These are phyloP conservation scores for Adansonia digitata DNA, from an alignment of 345 rosid genomes.

Conservation along the genomic window DNA sequence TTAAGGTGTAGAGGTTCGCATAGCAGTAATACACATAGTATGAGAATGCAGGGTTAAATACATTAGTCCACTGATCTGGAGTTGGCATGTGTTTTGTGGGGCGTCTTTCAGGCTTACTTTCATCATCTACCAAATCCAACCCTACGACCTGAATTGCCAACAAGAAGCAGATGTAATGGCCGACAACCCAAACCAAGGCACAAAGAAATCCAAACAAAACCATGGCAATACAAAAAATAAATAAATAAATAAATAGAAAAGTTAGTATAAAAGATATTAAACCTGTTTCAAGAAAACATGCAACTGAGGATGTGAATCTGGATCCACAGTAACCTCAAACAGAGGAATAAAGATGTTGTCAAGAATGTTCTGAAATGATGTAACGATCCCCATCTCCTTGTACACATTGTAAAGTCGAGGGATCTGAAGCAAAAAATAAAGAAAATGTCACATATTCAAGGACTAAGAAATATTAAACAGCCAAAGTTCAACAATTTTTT, in stretches of 20 bases:
- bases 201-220: neutral
- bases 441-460: conserved; percentile 7
- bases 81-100: conserved; percentile 99
- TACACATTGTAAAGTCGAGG: conserved; percentile 92
- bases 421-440: conserved; percentile 47
- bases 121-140: conserved; percentile 95
- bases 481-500: neutral
- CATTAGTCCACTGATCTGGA: conserved; percentile 94
- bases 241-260: neutral
- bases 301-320: conserved; percentile 98
- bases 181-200: neutral
- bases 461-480: neutral
- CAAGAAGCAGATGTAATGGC: conserved; percentile 4
- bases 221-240: neutral
- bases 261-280: conserved; percentile 7
- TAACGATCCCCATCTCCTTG: conserved; percentile 99
- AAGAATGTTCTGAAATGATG: conserved; percentile 96
- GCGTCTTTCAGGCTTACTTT: conserved; percentile 99
- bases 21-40: conserved; percentile 94
- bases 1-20: conserved; percentile 86
- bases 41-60: conserved; percentile 92
- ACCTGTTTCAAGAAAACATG: conserved; percentile 98
- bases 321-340: conserved; percentile 96
- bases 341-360: conserved; percentile 97
- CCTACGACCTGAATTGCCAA: conserved; percentile 79